Evolutionary conservation across 306 rosid species (phyloP).

Genomic region (Dalbergia oliveri): DNA sequence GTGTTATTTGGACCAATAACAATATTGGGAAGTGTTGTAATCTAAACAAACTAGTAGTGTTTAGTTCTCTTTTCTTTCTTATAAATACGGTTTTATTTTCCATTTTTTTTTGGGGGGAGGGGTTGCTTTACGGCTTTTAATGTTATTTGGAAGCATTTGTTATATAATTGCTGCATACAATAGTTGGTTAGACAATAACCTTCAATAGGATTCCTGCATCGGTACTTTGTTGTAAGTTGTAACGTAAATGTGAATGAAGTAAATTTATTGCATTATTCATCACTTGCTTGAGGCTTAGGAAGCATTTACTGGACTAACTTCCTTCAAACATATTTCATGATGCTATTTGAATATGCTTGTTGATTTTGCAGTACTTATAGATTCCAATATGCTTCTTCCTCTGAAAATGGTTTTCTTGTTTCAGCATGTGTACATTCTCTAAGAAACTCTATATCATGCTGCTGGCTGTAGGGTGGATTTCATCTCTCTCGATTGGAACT

Average conservation of each 20-base stretch:
- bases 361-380: not conserved
- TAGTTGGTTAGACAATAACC: slow-evolving; percentile 50
- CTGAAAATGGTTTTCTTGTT: not conserved
- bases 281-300: slow-evolving; percentile 3
- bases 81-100: not conserved
- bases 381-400: slow-evolving; percentile 17
- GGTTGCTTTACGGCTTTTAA: not conserved
- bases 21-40: slow-evolving; percentile 43
- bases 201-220: slow-evolving; percentile 45
- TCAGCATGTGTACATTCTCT: not conserved
- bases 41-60: slow-evolving; percentile 33
- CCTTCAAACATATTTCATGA: slow-evolving; percentile 5
- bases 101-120: slow-evolving; percentile 34
- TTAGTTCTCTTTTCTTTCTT: slow-evolving; percentile 30
- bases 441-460: not conserved
- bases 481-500: slow-evolving; percentile 2
- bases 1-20: slow-evolving; percentile 45
- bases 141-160: slow-evolving; percentile 33
- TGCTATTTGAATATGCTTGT: not conserved
- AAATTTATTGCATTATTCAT: slow-evolving; percentile 24
- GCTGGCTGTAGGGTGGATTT: not conserved
- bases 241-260: slow-evolving; percentile 36
- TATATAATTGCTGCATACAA: slow-evolving; percentile 34
- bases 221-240: slow-evolving; percentile 38
- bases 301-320: slow-evolving; percentile 8